These are phyloP conservation scores for Blastocystis sp. DNA, from an alignment of 352 stramenopile genomes.

Conservation along the genomic window DNA sequence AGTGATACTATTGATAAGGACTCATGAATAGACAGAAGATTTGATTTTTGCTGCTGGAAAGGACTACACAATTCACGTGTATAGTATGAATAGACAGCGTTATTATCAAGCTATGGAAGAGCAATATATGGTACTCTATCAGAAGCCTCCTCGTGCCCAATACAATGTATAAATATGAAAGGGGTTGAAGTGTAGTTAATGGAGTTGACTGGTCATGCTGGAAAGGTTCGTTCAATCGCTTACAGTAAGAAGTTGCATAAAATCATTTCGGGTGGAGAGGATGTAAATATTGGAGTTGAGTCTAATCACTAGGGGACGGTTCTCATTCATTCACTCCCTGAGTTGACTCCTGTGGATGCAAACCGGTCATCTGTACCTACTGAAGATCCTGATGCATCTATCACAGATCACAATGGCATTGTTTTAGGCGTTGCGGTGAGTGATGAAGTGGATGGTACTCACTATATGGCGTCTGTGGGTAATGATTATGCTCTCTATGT, in stretches of 20 bases:
- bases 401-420: slow-evolving; percentile 15
- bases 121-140: not conserved
- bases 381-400: not conserved
- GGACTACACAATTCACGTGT: slow-evolving; percentile 51
- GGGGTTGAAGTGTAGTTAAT: not conserved
- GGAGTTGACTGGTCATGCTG: not conserved
- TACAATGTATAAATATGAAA: slow-evolving; percentile 8
- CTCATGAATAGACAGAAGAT: not conserved
- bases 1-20: not conserved
- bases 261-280: slow-evolving; percentile 19
- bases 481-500: slow-evolving; percentile 53
- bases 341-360: not conserved
- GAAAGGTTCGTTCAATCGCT: slow-evolving; percentile 26
- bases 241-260: not conserved
- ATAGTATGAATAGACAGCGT: not conserved
- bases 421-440: slow-evolving; percentile 17
- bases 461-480: slow-evolving; percentile 54
- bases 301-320: slow-evolving; percentile 25
- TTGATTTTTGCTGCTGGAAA: slow-evolving; percentile 59
- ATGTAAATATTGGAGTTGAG: not conserved
- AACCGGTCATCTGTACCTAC: not conserved
- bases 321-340: not conserved
- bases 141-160: not conserved
- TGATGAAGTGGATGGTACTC: slow-evolving; percentile 9
- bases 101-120: slow-evolving; percentile 57